Base-by-base conservation (phyloP, 2,329 filamentous ascomycete species). In the Lasiodiplodia theobromae region DNA sequence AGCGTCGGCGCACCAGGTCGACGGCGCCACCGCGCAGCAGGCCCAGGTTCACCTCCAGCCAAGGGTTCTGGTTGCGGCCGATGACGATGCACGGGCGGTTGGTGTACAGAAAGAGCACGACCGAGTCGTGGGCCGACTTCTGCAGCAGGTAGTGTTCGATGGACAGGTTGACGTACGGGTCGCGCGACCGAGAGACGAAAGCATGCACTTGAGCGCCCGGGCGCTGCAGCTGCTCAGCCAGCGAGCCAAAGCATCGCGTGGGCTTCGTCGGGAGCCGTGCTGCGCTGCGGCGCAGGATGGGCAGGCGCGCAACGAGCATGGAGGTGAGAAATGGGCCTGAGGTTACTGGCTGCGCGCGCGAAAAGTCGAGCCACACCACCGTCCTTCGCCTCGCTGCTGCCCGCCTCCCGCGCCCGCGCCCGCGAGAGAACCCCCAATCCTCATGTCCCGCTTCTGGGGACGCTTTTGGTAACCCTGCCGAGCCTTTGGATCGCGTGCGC, bases 21-120 rank as follows among this genome's bases (percentile, higher is more conserved):
- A 88, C 82, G 16, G 79, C 71, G 56, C 79, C 82, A 28, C 71
- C 53, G 74, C 81, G 74, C 10, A 97, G 82, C 1, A 88, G 83
- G 49, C 82, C 82, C 10, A 97, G 85, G 77, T 97, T 92, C 70
- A 93, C 89, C 82, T 99, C 96, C 10, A 93, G 86, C 96, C 95
- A 99, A 66, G 96, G 96, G 78, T 99, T 99, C 82, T 99, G 96
- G 79, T 99, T 99, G 70, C 96, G 90, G 53, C 96, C 96, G 73
- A 99, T 91, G 77, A 99, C 90, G 69, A 99, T 87, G 77, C 92
- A 94, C 0, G 95, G 94, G 47, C 88, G 82, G 81, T 99, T 98
- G 74, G 89, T 87, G 82, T 98, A 99, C 63, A 97, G 87, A 68
- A 98, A 92, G 2, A 98, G 87, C 63, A 98, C 81, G 16, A 87